Conservation (phyloP, 192 early-diverging fungal species). For the Geranomyces variabilis region DNA sequence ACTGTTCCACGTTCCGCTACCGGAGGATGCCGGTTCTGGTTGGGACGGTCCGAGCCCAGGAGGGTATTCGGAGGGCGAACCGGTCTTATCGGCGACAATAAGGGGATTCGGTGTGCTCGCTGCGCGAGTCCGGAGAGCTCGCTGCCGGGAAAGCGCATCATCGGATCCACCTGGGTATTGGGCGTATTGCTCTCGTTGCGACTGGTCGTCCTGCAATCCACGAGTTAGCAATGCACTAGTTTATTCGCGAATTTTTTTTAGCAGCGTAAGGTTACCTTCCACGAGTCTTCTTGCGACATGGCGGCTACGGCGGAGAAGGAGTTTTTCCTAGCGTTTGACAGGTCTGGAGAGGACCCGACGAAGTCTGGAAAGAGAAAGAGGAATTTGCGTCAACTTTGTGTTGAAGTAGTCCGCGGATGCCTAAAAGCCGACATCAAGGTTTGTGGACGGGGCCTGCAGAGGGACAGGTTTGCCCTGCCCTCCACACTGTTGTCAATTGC, state of each 20-base stretch:
- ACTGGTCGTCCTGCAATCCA: too few species aligned
- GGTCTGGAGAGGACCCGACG: conserved; percentile 20
- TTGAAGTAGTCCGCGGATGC: too few species aligned
- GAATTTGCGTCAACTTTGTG: too few species aligned
- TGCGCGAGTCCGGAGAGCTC: conserved; percentile 38
- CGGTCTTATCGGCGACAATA: conserved; percentile 2
- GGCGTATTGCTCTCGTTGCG: background rate
- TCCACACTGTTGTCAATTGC: too few species aligned
- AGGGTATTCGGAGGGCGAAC: conserved; percentile 5
- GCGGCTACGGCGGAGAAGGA: background rate
- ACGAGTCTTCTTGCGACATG: background rate
- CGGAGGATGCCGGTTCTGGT: conserved; percentile 12
- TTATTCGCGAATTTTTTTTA: too few species aligned
- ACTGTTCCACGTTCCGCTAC: conserved; percentile 5
- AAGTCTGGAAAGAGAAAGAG: background rate
- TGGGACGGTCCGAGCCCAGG: conserved; percentile 20
- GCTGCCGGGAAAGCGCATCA: conserved; percentile 40
- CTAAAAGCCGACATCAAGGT: too few species aligned
- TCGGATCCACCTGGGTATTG: conserved; percentile 29
- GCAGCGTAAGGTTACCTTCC: too few species aligned
- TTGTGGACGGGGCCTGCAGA: too few species aligned
- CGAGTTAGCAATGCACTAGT: too few species aligned
- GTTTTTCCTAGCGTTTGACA: conserved; percentile 19
- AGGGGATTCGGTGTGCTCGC: conserved; percentile 43
- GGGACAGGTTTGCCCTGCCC: too few species aligned